Base-by-base conservation (phyloP, 1,284 basidiomycete genomes). In the Bjerkandera adusta region DNA sequence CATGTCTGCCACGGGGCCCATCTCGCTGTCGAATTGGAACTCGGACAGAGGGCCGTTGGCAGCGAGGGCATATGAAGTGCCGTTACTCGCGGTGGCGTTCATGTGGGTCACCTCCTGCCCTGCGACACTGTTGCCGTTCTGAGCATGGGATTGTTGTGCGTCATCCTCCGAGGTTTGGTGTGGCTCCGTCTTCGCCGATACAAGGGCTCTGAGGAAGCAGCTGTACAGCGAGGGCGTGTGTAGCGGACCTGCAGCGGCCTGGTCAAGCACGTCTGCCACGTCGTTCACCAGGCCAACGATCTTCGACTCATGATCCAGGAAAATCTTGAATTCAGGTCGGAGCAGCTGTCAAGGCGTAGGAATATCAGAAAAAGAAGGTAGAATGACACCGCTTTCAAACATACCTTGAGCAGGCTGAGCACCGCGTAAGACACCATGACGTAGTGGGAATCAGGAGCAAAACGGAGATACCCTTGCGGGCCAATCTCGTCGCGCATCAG, bases 381-480 rank as follows among this genome's bases (percentile, higher is more conserved):
- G 29, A 15, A 20, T 18, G 5, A 18, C n/a, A 25, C n/a, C n/a
- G n/a, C n/a, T n/a, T n/a, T n/a, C 27, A n/a, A 16, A 68, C 69
- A 55, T 45, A 92, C 89, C 81, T 95, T 95, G 49, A 96, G 71
- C 49, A 95, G 70, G 56, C 87, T 94, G 48, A 95, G 70, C 11
- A 94, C 83, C 13, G 90, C 85, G 67, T 97, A 97, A 10, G 89
- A 90, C 43, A 83, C 83, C 72, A 92, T 89, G 20, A 97, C 91
- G 60, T 92, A 96, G 60, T 92, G 89, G 6, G 91, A 90, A 64
- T 98, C 95, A 0, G 92, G 89, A 0, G 91, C 82, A 64, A 92
- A 95, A 50, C 81, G 83, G 63, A 97, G 71, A 59, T 79, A 89
- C 2, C 87, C 90, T 32, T 72, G 74, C 2, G 89, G 86, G 1